A percentile compares a stretch with the other conserved stretches of the same genome.
phyloP scores from a whole-genome alignment of 1,139 yeast species.

The Protomyces inouyei region DNA sequence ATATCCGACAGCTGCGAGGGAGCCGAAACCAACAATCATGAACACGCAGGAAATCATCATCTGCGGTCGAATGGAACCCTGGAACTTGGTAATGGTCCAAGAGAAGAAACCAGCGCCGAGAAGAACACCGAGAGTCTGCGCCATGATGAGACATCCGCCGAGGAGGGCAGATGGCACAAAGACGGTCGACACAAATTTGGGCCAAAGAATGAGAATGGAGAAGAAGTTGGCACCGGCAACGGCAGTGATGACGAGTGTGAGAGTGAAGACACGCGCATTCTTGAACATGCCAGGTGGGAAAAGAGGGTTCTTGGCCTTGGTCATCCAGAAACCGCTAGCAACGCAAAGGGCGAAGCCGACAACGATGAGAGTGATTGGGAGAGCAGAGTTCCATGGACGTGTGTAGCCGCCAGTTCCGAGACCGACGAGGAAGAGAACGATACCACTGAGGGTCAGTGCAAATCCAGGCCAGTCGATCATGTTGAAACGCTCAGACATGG shows the following conservation, averaged over 20 bases:
- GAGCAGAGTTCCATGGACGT: constrained; percentile 19
- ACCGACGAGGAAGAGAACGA: constrained; percentile 17
- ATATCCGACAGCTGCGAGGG: not conserved
- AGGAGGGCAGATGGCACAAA: constrained; percentile 9
- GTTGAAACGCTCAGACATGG: not conserved
- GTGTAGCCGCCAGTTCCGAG: constrained; percentile 24
- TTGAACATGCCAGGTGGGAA: constrained; percentile 26
- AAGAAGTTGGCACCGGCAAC: constrained; percentile 26
- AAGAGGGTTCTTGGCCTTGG: constrained; percentile 11
- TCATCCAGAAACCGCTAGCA: constrained; percentile 16
- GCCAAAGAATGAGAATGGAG: constrained; percentile 21
- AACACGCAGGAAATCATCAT: constrained; percentile 14
- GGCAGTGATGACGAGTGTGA: constrained; percentile 24
- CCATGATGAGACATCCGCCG: constrained; percentile 21
- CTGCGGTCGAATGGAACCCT: constrained; percentile 21
- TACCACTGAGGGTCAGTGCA: constrained; percentile 10
- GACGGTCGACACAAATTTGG: constrained; percentile 10
- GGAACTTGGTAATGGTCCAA: constrained; percentile 20
- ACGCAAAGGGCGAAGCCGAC: constrained; percentile 14
- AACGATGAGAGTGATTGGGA: constrained; percentile 12
- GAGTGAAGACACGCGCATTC: constrained; percentile 19
- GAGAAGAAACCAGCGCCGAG: constrained; percentile 26
- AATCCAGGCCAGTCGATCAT: constrained; percentile 23
- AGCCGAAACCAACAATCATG: constrained; percentile 21
- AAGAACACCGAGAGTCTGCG: constrained; percentile 13